Base-by-base conservation (phyloP, 2,329 filamentous ascomycete species). In the Alternaria infectoria region DNA sequence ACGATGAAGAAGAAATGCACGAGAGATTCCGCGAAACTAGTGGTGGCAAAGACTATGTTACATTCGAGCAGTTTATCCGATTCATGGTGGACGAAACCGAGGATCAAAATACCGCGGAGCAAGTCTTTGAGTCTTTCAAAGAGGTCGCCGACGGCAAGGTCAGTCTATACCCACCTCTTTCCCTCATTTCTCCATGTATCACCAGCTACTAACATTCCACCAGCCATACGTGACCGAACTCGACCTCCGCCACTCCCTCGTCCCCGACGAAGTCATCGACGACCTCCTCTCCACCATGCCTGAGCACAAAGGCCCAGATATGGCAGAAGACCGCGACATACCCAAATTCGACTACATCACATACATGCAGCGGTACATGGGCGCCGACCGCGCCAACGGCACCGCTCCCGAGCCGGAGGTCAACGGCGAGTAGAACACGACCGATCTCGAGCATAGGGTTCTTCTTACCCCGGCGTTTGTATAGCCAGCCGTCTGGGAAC, bases 11-110 rank as follows among this genome's bases (percentile, higher is more conserved):
- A 25, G 96, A 99, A 83, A 99, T 98, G 96, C 95, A 98, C 79
- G 90, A 95, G 57, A 95, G 95, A 72, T 99, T 97, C 81, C 77
- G 91, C 54, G 91, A 95, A 57, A 96, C 94, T n/a, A 94, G 92
- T 67, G 89, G 88, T 40, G 93, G 89, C 36, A 87, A 85, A 69
- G 91, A 90, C 79, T 88, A 91, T 69, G 96, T 99, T 55, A 96
- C 92, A 5, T 99, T 99, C 77, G 96, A 99, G 83, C 95, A 98
- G 81, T 99, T 99, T 77, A 99, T 99, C 79, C 90, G 93, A 43
- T 99, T 99, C 86, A 99, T 99, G 96, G 96, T 99, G 51, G 93
- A 97, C 72, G 96, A 97, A 54, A 99, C 96, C 12, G 96, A 99
- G 81, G 96, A 99, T 77, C 96, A 99, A 82, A 97, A 99, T 80